These are phyloP conservation scores for Tolypocladium ovalisporum DNA, from an alignment of 2,329 filamentous ascomycete species.

Conservation along the genomic window DNA sequence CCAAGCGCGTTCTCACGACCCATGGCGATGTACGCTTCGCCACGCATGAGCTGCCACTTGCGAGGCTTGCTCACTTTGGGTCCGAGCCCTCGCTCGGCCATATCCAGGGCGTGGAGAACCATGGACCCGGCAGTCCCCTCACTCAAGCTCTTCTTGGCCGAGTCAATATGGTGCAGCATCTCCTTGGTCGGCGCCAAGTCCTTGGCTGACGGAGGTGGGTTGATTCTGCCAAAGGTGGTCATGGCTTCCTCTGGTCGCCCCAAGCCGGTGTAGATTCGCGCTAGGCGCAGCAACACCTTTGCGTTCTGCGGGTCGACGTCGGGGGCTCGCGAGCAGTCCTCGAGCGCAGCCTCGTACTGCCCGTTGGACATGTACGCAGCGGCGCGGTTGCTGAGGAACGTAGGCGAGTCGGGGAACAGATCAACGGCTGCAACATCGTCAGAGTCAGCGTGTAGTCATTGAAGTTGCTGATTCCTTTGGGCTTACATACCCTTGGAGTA, in stretches of 20 bases:
- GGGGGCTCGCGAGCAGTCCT: constrained; percentile 74
- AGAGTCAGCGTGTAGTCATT: constrained; percentile 5
- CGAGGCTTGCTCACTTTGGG: constrained; percentile 67
- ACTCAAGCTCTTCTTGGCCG: constrained; percentile 67
- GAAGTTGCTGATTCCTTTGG: not conserved
- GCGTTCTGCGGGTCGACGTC: constrained; percentile 76
- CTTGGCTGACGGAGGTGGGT: constrained; percentile 70
- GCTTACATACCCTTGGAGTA: constrained; percentile 74
- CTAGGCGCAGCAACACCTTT: constrained; percentile 81
- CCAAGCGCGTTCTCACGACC: constrained; percentile 79
- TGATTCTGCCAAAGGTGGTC: constrained; percentile 68
- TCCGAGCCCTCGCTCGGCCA: constrained; percentile 75
- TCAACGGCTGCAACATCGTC: constrained; percentile 58
- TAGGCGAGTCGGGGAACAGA: constrained; percentile 72
- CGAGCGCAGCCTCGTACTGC: constrained; percentile 67
- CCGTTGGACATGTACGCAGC: constrained; percentile 87
- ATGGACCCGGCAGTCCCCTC: constrained; percentile 76
- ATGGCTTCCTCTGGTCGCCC: constrained; percentile 83
- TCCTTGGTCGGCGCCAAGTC: constrained; percentile 73
- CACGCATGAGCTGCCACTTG: constrained; percentile 89
- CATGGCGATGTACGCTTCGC: constrained; percentile 88
- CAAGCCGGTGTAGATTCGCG: constrained; percentile 79
- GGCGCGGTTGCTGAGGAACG: constrained; percentile 89
- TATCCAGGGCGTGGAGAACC: constrained; percentile 83
- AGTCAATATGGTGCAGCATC: constrained; percentile 73